These are phyloP conservation scores for Litchi chinensis DNA, from an alignment of 345 rosid genomes.

Conservation along the genomic window DNA sequence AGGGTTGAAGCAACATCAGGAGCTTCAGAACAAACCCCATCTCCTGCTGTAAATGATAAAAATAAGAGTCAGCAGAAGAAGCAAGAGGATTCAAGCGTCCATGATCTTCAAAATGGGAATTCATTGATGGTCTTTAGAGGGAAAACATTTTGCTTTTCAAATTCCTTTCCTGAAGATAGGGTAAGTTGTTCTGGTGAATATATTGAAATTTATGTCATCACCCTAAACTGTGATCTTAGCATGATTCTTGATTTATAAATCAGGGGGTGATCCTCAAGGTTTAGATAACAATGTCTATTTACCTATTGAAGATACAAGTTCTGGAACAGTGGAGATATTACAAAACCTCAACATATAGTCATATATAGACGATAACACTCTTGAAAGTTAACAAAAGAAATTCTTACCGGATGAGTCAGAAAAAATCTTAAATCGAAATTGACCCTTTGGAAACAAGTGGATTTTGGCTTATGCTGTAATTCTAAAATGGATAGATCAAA, in stretches of 20 bases:
- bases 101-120: constrained; percentile 37
- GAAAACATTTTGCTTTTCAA: constrained; percentile 75
- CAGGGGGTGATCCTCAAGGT: not conserved
- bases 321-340: not conserved
- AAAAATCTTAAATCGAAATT: not conserved
- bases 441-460: not conserved
- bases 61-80: constrained; percentile 38
- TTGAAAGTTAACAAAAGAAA: not conserved
- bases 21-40: constrained; percentile 34
- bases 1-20: constrained; percentile 34
- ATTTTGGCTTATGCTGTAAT: not conserved
- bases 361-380: not conserved
- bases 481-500: not conserved
- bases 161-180: constrained; percentile 78
- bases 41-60: constrained; percentile 33
- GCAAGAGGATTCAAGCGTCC: constrained; percentile 38
- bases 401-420: not conserved
- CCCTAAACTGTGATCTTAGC: constrained; percentile 6
- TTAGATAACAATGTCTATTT: not conserved
- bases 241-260: not conserved
- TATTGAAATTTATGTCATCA: not conserved
- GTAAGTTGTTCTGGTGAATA: constrained; percentile 48
- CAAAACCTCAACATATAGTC: not conserved
- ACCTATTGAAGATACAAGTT: not conserved
- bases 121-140: constrained; percentile 59